Evolutionary conservation across 2,329 filamentous ascomycete genomes (phyloP).

Genomic region (Gyromitra esculenta): DNA sequence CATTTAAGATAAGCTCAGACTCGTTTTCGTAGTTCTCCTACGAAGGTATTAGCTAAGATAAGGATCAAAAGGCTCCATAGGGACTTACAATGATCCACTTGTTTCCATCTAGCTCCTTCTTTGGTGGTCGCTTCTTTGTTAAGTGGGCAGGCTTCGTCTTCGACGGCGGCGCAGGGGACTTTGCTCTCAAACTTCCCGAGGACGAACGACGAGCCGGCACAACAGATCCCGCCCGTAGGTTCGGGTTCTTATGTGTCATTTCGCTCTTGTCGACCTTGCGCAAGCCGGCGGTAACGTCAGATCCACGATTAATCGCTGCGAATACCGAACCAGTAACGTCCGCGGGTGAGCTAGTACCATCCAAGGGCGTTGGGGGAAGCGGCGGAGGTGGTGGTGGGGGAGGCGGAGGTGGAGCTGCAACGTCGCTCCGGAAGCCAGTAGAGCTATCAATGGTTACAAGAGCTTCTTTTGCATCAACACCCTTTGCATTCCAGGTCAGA

Average conservation of each 20-base stretch:
- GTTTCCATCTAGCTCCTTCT: constrained; percentile 82
- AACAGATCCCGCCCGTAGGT: constrained; percentile 76
- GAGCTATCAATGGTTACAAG: constrained; percentile 68
- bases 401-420: constrained; percentile 59
- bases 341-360: constrained; percentile 67
- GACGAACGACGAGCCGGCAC: constrained; percentile 70
- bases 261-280: constrained; percentile 93
- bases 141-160: constrained; percentile 87
- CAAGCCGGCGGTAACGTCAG: constrained; percentile 84
- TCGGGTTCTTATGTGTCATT: constrained; percentile 99
- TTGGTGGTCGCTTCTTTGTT: constrained; percentile 81
- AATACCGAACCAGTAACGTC: constrained; percentile 86
- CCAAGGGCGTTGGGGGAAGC: constrained; percentile 74
- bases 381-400: constrained; percentile 67
- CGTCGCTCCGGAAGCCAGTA: constrained; percentile 60
- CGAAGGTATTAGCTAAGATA: neutral
- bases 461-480: constrained; percentile 75
- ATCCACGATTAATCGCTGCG: constrained; percentile 86
- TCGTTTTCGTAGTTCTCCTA: constrained; percentile 91
- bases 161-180: constrained; percentile 87
- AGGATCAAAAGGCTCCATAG: constrained; percentile 29
- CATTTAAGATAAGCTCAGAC: constrained; percentile 76
- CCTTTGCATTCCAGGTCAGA: constrained; percentile 84
- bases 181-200: constrained; percentile 70
- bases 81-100: constrained; percentile 87